A percentile compares a stretch with the other conserved stretches of the same genome.
These are phyloP conservation scores for Reticulascus tulasneorum DNA, from an alignment of 2,329 filamentous ascomycete species.

Conservation along the genomic window DNA sequence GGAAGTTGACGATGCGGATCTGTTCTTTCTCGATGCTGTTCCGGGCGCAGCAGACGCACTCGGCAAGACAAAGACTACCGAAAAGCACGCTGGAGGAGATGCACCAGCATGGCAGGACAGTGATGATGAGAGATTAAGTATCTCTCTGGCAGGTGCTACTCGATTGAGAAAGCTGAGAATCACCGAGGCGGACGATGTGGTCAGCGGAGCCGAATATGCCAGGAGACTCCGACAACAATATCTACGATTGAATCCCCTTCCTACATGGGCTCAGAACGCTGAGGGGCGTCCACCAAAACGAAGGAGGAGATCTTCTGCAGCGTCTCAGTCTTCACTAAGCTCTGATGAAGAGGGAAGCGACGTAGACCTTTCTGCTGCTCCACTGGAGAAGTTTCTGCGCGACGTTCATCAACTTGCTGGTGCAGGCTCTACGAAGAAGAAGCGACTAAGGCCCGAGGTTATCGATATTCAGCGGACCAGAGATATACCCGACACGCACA, in stretches of 20 bases:
- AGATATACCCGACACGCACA: constrained; percentile 76
- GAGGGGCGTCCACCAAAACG: constrained; percentile 48
- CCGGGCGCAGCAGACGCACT: constrained; percentile 29
- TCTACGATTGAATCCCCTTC: constrained; percentile 54
- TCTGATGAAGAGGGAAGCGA: constrained; percentile 51
- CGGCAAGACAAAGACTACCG: constrained; percentile 19
- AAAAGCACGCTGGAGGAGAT: constrained; percentile 22
- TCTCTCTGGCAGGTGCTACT: constrained; percentile 74
- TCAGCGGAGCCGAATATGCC: constrained; percentile 83
- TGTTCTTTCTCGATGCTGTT: constrained; percentile 78
- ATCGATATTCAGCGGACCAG: constrained; percentile 87
- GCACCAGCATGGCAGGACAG: constrained; percentile 85
- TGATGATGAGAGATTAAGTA: constrained; percentile 81
- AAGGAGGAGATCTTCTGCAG: constrained; percentile 45
- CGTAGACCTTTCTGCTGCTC: constrained; percentile 62
- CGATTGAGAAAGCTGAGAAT: constrained; percentile 78
- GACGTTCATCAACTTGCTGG: constrained; percentile 65
- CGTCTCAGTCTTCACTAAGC: constrained; percentile 25
- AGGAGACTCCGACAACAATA: constrained; percentile 76
- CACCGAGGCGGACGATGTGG: constrained; percentile 77
- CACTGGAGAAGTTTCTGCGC: constrained; percentile 76
- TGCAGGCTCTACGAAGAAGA: constrained; percentile 41
- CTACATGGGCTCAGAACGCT: constrained; percentile 54
- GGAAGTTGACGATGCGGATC: constrained; percentile 67
- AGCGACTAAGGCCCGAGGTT: constrained; percentile 78